Evolutionary conservation across 805 yeast genomes (phyloP).

Genomic region (Hanseniaspora hatyaiensis): DNA sequence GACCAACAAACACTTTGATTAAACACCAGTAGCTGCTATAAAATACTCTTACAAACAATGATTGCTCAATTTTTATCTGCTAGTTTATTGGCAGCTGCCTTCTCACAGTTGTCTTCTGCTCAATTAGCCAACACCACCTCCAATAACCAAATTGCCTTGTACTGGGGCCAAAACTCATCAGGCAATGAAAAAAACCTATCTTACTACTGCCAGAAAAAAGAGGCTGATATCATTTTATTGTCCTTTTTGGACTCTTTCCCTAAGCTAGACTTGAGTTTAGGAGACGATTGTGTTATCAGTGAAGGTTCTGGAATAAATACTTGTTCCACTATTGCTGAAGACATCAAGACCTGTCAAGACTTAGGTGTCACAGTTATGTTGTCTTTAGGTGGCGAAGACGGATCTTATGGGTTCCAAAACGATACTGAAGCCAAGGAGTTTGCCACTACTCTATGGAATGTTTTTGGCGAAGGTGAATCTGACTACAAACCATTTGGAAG

Average conservation of each 20-base stretch:
- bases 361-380: conserved; percentile 67
- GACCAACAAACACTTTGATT: too few relatives aligned
- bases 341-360: conserved; percentile 63
- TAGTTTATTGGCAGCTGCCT: background rate
- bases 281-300: conserved; percentile 37
- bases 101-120: background rate
- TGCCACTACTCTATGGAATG: conserved; percentile 50
- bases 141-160: conserved; percentile 55
- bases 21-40: too few relatives aligned
- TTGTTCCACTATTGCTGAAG: conserved; percentile 49
- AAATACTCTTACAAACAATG: background rate
- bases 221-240: conserved; percentile 51
- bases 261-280: conserved; percentile 42
- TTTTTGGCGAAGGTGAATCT: conserved; percentile 50
- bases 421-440: conserved; percentile 63
- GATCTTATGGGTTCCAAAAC: conserved; percentile 73
- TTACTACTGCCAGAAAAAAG: conserved; percentile 24
- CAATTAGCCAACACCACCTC: conserved; percentile 29
- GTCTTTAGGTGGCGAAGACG: conserved; percentile 65
- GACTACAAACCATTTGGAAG: conserved; percentile 58
- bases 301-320: conserved; percentile 34
- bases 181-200: conserved; percentile 39
- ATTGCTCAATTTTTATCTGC: background rate
- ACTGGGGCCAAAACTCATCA: conserved; percentile 85
- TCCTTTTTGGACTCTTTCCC: conserved; percentile 63